Evolutionary conservation across 805 yeast species (phyloP), one percentile per base, ranked within the genome.

Genomic region (Hanseniaspora singularis): DNA sequence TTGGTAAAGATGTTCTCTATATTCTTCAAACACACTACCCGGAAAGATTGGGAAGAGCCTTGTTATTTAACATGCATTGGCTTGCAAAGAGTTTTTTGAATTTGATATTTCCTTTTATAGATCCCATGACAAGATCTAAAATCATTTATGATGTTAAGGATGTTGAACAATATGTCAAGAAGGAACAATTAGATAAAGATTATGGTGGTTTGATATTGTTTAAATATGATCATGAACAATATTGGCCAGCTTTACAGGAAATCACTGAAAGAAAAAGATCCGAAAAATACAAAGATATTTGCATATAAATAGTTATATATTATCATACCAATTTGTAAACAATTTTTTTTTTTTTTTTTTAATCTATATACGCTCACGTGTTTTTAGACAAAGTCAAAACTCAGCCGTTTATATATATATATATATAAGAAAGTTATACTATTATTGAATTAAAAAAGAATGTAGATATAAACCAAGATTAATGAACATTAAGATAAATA

Each of bases 1-100:
- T 78, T 15, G 96, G 96, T 30, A 80, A 88, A 60, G 95, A 87
- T 64, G 97, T 89, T 27, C 71, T 92, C 54, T 85, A 82, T 62
- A 92, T 92, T 60, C 69, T 92, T 55, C 99, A 92, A 65, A 87
- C 94, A 11, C 99, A 92, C 64, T 92, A 92, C 62, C 98, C 98
- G 3, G 99, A 92, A 62, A 75, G 99, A 57, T 70, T 92, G 50
- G 99, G 99, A 33, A 81, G 80, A 59, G 96, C 96, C 0, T 70
- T 88, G 40, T 70, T 92, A 46, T 84, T 94, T 40, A 89, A 92
- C 63, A 87, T 92, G 53, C 97, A 97, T 12, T 83, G 92, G 75
- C 65, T 88, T 47, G 97, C 88, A 6, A 41, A 41, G 15, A 79
- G 95, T 9, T 92, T 92, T 57, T 67, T 92, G 54, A 88, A 83